phyloP scores from a whole-genome alignment of 768 basidiomycete genomes.

The Cystobasidiopsis lactophilus region DNA sequence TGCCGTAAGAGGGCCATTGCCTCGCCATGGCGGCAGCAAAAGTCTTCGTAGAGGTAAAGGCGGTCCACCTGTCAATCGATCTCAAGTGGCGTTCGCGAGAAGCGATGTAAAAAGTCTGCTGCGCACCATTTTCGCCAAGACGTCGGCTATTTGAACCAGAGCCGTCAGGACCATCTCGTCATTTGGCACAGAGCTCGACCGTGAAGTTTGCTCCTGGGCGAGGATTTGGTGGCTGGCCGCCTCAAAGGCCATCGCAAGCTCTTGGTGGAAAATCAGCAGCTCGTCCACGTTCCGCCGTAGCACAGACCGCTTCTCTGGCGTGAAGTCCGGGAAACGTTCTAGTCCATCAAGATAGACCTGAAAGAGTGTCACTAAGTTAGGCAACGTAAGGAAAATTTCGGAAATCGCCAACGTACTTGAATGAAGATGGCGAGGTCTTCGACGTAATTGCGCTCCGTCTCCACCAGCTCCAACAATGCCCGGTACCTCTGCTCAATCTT shows the following conservation, averaged over 20 bases:
- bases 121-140: slow-evolving; percentile 1
- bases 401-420: slow-evolving; percentile 31
- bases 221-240: slow-evolving; percentile 8
- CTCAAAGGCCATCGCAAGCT: slow-evolving; percentile 7
- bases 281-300: slow-evolving; percentile 14
- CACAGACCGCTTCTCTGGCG: slow-evolving; percentile 8
- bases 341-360: slow-evolving; percentile 21
- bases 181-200: neutral
- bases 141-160: neutral
- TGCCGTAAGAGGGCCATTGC: slow-evolving; percentile 53
- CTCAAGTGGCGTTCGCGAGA: neutral
- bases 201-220: neutral
- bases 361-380: neutral
- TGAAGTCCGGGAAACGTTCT: slow-evolving; percentile 14
- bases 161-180: neutral
- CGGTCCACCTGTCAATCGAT: neutral
- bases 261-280: slow-evolving; percentile 16
- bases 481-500: slow-evolving; percentile 32
- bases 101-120: neutral
- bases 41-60: slow-evolving; percentile 60
- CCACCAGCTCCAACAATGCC: slow-evolving; percentile 60
- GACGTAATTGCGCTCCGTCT: slow-evolving; percentile 65
- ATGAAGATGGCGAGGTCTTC: slow-evolving; percentile 55
- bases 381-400: neutral
- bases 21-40: slow-evolving; percentile 67